Conservation (phyloP, 345 rosid genomes). For the Punica granatum region DNA sequence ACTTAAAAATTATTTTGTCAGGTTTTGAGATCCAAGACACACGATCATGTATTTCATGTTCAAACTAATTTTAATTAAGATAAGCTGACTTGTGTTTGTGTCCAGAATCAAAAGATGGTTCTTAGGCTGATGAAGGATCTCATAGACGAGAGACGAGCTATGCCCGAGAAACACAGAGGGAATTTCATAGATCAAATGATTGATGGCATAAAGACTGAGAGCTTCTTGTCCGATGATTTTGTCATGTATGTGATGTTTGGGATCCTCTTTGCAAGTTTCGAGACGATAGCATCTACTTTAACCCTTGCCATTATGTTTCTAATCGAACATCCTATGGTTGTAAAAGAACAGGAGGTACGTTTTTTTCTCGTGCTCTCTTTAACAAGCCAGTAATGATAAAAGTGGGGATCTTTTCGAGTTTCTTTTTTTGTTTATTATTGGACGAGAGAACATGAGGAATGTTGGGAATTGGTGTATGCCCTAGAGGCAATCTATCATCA, state of each 20-base stretch:
- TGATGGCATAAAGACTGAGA: constrained; percentile 19
- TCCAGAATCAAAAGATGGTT: constrained; percentile 19
- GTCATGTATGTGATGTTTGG: constrained; percentile 18
- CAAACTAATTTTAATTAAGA: too few species aligned
- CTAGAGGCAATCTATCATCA: too few species aligned
- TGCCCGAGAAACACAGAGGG: not conserved
- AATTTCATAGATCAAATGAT: constrained; percentile 30
- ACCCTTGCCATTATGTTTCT: constrained; percentile 23
- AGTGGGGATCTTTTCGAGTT: too few species aligned
- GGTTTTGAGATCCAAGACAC: too few species aligned
- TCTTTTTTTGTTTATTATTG: too few species aligned
- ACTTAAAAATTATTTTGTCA: too few species aligned
- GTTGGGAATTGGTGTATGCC: too few species aligned
- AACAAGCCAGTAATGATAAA: not conserved
- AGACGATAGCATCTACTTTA: constrained; percentile 24
- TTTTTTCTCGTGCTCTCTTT: not conserved
- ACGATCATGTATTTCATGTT: too few species aligned
- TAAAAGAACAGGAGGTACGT: constrained; percentile 17
- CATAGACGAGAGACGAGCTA: constrained; percentile 20
- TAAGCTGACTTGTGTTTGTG: too few species aligned
- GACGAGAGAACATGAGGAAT: constrained; percentile 38
- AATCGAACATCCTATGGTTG: constrained; percentile 22
- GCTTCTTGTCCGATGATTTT: constrained; percentile 13
- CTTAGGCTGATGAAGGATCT: constrained; percentile 16
- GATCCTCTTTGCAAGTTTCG: constrained; percentile 27